Base-by-base conservation (phyloP, 257 asterid species). In the Lycium barbarum region DNA sequence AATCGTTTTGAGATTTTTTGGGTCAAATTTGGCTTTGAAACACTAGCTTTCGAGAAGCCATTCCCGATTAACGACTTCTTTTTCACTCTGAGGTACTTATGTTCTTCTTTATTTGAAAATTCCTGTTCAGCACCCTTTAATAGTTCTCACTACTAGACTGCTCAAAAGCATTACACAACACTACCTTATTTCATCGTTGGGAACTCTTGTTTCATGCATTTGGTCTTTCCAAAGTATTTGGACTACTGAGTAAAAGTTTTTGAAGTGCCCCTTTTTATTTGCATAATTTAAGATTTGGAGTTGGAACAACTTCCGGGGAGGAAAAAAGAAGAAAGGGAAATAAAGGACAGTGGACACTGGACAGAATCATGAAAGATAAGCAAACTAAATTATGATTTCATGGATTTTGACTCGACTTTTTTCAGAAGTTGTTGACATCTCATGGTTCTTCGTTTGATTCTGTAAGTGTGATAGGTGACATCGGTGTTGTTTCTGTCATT, bases 81-180 rank as follows among this genome's bases (percentile, higher is more conserved):
- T 45, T 9, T n/a, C 11, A n/a, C 5, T 45, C 17, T 0, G n/a
- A 61, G 67, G 9, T 45, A n/a, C 80, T 10, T n/a, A 18, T 6
- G 36, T 43, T 71, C 80, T 22, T n/a, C 38, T 10, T 35, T 13
- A 2, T 10, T 45, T 45, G 6, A 11, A 47, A 20, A 59, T 73
- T 73, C 38, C 18, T 73, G 36, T 6, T 6, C 58, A n/a, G 18
- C 58, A 10, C 22, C 10, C 17, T 4, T 40, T 13, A 43, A n/a
- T 72, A 43, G 43, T n/a, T 72, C 35, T 35, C 38, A 47, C 2
- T 11, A n/a, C 17, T 10, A 12, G 40, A 20, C n/a, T 73, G 59
- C 58, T 73, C 35, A 73, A 73, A 73, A 73, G 80, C 80, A 73
- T 11, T 47, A 6, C 80, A 20, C 58, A 10, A 8, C 80, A 20